A percentile compares a stretch with the other conserved stretches of the same genome.
Evolutionary conservation across 148 eudicot species (phyloP).

Genomic region (Heliamphora exappendiculata): DNA sequence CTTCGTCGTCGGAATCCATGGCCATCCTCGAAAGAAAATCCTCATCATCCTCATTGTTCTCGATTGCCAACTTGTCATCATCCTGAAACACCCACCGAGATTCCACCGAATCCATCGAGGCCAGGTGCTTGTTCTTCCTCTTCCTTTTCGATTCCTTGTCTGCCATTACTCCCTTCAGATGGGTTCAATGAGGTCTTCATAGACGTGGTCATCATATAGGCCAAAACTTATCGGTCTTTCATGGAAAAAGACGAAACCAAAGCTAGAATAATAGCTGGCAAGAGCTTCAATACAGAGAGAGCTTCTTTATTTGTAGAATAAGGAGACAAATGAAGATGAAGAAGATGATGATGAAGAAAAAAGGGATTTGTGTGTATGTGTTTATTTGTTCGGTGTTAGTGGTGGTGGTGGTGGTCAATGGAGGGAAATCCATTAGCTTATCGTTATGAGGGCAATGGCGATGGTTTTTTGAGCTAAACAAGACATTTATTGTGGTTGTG

Average conservation of each 20-base stretch:
- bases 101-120: constrained; percentile 65
- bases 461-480: no score
- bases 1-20: constrained; percentile 55
- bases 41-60: constrained; percentile 26
- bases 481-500: no score
- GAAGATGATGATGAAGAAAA: background rate
- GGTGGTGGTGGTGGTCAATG: no score
- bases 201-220: constrained; percentile 58
- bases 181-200: constrained; percentile 28
- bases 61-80: constrained; percentile 47
- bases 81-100: constrained; percentile 43
- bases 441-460: no score
- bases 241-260: constrained; percentile 43
- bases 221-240: constrained; percentile 52
- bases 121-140: constrained; percentile 32
- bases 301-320: constrained; percentile 8
- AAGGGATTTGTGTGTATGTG: no score
- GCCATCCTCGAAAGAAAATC: constrained; percentile 26
- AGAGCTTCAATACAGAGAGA: constrained; percentile 32
- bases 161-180: constrained; percentile 15
- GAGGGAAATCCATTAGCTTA: no score
- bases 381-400: no score
- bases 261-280: constrained; percentile 52
- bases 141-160: constrained; percentile 45
- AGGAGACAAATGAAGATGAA: background rate